Conservation (phyloP, 2,329 filamentous ascomycete genomes). For the Coniochaeta hoffmannii region DNA sequence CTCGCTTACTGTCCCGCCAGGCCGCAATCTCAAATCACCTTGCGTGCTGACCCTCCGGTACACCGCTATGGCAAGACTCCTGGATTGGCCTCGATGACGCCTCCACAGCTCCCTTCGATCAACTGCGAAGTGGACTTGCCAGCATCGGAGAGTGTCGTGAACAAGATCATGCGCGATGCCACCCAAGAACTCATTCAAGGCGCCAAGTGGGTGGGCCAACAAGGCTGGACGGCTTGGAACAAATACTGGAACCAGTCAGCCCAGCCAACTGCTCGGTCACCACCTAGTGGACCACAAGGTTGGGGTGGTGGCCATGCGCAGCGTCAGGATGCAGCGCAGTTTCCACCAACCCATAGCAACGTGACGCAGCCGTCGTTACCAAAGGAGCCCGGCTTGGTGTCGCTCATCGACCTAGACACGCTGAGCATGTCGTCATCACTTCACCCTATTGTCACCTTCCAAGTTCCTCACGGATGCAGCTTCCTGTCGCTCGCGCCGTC, state of each 20-base stretch:
- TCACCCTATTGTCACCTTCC: slow-evolving; percentile 64
- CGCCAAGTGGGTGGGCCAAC: slow-evolving; percentile 69
- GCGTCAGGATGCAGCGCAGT: slow-evolving; percentile 45
- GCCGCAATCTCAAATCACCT: slow-evolving; percentile 62
- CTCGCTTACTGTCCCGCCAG: slow-evolving; percentile 68
- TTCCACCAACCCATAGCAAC: slow-evolving; percentile 69
- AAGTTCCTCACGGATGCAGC: slow-evolving; percentile 66
- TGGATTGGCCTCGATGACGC: slow-evolving; percentile 51
- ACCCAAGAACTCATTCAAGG: slow-evolving; percentile 72
- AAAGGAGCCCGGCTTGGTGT: slow-evolving; percentile 67
- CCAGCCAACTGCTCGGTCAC: slow-evolving; percentile 37
- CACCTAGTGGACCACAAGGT: slow-evolving; percentile 33
- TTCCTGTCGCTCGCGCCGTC: slow-evolving; percentile 72
- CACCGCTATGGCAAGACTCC: slow-evolving; percentile 47
- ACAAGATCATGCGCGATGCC: slow-evolving; percentile 70
- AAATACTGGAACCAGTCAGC: slow-evolving; percentile 63
- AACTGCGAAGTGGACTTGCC: slow-evolving; percentile 67
- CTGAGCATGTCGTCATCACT: slow-evolving; percentile 44
- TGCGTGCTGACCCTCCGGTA: slow-evolving; percentile 59
- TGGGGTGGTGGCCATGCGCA: slow-evolving; percentile 38
- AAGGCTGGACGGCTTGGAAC: slow-evolving; percentile 70
- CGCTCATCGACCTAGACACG: slow-evolving; percentile 62
- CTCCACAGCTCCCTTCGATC: slow-evolving; percentile 60
- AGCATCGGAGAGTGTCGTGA: slow-evolving; percentile 63
- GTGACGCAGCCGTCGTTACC: slow-evolving; percentile 42